Conservation (phyloP, 441 rosid genomes). For the Melastoma candidum region DNA sequence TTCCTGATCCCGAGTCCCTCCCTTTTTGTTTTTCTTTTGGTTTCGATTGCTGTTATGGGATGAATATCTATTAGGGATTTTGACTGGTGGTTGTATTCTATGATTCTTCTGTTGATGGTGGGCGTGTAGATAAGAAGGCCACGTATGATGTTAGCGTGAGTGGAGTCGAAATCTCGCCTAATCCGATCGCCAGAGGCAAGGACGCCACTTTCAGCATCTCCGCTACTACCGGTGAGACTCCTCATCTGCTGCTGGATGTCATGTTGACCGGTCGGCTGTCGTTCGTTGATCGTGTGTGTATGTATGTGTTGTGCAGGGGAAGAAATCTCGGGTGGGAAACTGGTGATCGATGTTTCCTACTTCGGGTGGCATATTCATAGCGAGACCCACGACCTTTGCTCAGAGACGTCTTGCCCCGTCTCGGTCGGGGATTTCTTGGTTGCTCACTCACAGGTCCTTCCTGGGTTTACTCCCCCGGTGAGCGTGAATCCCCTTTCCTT, state of each 20-base stretch:
- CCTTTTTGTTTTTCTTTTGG: too few species aligned
- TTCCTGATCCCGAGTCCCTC: too few species aligned
- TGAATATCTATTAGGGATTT: too few species aligned
- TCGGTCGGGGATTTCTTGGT: slow-evolving; percentile 64
- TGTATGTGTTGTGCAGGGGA: slow-evolving; percentile 27
- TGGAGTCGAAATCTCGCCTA: slow-evolving; percentile 62
- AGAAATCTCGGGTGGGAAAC: slow-evolving; percentile 56
- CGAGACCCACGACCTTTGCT: slow-evolving; percentile 75
- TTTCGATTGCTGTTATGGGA: too few species aligned
- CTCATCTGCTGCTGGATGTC: not conserved
- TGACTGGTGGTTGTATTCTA: not conserved
- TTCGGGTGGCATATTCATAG: slow-evolving; percentile 72
- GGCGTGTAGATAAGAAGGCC: slow-evolving; percentile 44
- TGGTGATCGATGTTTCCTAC: slow-evolving; percentile 76
- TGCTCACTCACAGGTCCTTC: slow-evolving; percentile 72
- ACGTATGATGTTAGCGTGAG: slow-evolving; percentile 61
- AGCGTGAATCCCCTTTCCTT: slow-evolving; percentile 19
- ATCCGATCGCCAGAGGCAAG: slow-evolving; percentile 60
- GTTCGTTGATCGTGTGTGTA: too few species aligned
- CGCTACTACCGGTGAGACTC: slow-evolving; percentile 49
- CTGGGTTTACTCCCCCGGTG: slow-evolving; percentile 87
- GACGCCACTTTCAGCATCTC: slow-evolving; percentile 68
- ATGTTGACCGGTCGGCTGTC: not conserved
- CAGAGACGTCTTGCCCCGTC: slow-evolving; percentile 81
- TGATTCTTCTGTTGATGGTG: not conserved